Percentiles rank a stretch among this genome's conserved stretches.
Conservation (phyloP, 2,329 filamentous ascomycete genomes). For the Epichloe brachyelytri region DNA sequence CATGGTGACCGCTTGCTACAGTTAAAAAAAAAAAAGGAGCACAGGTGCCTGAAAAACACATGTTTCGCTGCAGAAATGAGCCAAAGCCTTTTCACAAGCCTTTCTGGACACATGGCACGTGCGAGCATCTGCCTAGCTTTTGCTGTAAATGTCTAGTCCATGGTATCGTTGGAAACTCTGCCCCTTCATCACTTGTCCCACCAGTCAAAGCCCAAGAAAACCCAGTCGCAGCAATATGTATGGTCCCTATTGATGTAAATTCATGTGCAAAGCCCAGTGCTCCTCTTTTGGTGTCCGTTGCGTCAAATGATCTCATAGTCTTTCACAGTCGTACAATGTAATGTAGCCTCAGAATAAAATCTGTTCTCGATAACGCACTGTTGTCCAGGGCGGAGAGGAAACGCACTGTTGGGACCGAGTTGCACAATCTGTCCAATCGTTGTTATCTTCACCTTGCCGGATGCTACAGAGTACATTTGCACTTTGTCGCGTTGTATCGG, state of each 20-base stretch:
- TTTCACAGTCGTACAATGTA: conserved; percentile 27
- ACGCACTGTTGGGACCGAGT: conserved; percentile 31
- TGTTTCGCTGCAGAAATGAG: too few species aligned
- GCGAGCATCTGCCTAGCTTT: too few species aligned
- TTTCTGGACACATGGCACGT: too few species aligned
- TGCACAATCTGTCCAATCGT: conserved; percentile 23
- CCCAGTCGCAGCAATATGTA: too few species aligned
- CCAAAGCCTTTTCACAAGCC: neutral
- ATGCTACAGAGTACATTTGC: conserved; percentile 26
- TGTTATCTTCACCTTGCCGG: conserved; percentile 28
- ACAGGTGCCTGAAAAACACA: too few species aligned
- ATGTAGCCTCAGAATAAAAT: conserved; percentile 29
- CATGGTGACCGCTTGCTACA: neutral
- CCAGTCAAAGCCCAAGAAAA: too few species aligned
- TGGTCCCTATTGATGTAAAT: too few species aligned
- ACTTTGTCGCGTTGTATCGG: conserved; percentile 16
- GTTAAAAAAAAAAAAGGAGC: neutral
- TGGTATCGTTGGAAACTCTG: too few species aligned
- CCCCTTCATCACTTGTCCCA: too few species aligned
- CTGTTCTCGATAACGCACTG: conserved; percentile 28
- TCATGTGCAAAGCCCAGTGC: too few species aligned
- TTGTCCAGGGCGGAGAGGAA: conserved; percentile 27
- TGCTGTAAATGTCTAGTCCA: too few species aligned
- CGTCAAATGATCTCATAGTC: conserved; percentile 9
- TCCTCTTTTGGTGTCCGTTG: too few species aligned